Evolutionary conservation across 176 grass and related monocot genomes (phyloP), one percentile per base, ranked within the genome.

Genomic region (Oryza nivara): DNA sequence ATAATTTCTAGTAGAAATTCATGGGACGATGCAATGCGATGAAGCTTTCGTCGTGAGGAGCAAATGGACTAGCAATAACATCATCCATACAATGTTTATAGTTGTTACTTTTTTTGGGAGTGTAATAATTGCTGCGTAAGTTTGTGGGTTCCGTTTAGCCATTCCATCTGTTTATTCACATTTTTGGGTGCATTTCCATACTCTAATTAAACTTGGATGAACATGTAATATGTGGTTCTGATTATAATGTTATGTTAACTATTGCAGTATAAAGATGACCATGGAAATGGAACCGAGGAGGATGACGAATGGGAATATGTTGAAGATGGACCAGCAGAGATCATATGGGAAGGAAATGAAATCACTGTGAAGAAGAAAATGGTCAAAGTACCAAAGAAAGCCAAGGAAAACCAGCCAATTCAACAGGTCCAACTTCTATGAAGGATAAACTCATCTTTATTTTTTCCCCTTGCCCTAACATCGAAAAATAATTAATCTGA

Each of bases 331-430:
- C 90, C 93, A 28, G 93, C 89, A 4, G 93, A 99, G 84, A 96
- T 99, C 75, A 96, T 94, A 80, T 96, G 93, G 96, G 73, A 95
- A 83, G 93, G 88, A 88, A 96, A 96, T 88, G 96, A 99, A 45
- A 99, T 99, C 65, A 96, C 87, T 35, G 89, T 99, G n/a, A 99
- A 96, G 84, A 99, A 99, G 91, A 99, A 96, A 89, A 96, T 51
- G 40, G 52, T 96, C 68, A 96, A 87, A 91, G 65, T 96, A 80
- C 77, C 91, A 75, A 99, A 96, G 87, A 75, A 74, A 70, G 9
- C 20, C 86, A 80, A 83, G 84, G 81, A 86, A 71, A 91, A 73
- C 38, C 54, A 11, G n/a, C 61, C 20, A 79, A 81, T 34, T 67
- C 73, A 88, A 67, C 87, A 94, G 93, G 96, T 96, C 47, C 11